These are phyloP conservation scores for Hypoxylon trugodes DNA, from an alignment of 495 filamentous ascomycete species.

Conservation along the genomic window DNA sequence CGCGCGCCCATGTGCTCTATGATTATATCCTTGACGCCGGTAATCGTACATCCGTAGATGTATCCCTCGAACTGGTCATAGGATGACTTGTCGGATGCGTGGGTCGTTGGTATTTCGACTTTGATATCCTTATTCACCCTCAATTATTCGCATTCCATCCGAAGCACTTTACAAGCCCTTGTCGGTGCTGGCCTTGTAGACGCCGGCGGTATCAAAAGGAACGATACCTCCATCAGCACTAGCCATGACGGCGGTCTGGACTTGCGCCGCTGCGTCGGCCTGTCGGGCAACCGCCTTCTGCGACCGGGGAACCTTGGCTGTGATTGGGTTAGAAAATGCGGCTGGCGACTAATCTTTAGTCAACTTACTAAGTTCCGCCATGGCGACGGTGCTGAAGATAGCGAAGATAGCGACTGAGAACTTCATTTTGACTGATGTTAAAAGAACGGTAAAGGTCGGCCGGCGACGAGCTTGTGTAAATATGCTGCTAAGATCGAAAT, in stretches of 20 bases:
- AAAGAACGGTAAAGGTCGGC: slow-evolving; percentile 52
- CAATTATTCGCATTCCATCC: neutral
- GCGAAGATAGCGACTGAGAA: slow-evolving; percentile 56
- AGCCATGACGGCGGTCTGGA: slow-evolving; percentile 52
- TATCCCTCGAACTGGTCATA: neutral
- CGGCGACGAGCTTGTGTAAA: slow-evolving; percentile 54
- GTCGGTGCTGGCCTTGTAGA: slow-evolving; percentile 43
- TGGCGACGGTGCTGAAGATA: slow-evolving; percentile 54
- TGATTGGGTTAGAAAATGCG: slow-evolving; percentile 6
- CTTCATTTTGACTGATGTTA: slow-evolving; percentile 59
- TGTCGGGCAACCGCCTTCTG: slow-evolving; percentile 43
- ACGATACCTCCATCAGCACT: slow-evolving; percentile 50
- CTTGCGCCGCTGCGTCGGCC: slow-evolving; percentile 37
- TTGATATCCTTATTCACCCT: slow-evolving; percentile 7
- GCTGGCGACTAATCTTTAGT: neutral
- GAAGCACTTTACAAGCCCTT: slow-evolving; percentile 39
- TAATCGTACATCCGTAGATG: slow-evolving; percentile 9
- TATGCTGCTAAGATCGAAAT: slow-evolving; percentile 37
- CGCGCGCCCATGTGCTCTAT: slow-evolving; percentile 19
- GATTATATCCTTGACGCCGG: slow-evolving; percentile 25
- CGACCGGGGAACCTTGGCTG: slow-evolving; percentile 37
- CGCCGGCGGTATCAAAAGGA: slow-evolving; percentile 49
- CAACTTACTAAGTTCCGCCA: slow-evolving; percentile 49
- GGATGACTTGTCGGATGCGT: slow-evolving; percentile 19
- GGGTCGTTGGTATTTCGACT: slow-evolving; percentile 16